Base-by-base conservation (phyloP, 495 filamentous ascomycete genomes). In the Evernia prunastri region DNA sequence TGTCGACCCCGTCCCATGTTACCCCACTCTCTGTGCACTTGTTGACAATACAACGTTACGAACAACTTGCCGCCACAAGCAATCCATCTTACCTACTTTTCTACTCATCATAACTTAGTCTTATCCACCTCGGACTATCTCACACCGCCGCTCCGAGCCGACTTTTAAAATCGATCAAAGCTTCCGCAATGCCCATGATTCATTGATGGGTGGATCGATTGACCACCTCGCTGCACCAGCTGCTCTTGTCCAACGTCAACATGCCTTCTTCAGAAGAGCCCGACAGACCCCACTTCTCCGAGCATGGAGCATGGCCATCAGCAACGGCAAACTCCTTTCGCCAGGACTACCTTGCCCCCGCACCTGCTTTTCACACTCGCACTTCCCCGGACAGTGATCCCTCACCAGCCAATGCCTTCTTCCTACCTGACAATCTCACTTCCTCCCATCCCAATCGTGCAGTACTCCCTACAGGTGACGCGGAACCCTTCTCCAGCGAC, bases 291-390 rank as follows among this genome's bases (percentile, higher is more conserved):
- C 58, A 60, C 33, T 17, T 45, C 25, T 35, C 36, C 27, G 47
- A 59, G 36, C 40, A 58, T 23, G 58, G 58, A 45, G 45, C 45
- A 15, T 71, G 67, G 67, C 67, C 69, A 20, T 65, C 62, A 29
- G 49, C 39, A 51, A 66, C 67, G 45, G 62, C 64, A 12, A 69
- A 71, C 20, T 67, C 56, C 64, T 67, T 69, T 37, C 58, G 59
- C 42, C 33, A 65, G 29, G 23, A 67, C 33, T 60, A 69, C 36
- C 39, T 69, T 29, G 53, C 61, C 23, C 58, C 66, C n/a, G 35
- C 17, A 58, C 17, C 61, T 20, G 6, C 40, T 8, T n/a, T 36
- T 42, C 42, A 45, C 37, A 49, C 45, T 33, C 39, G 36, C 31
- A 23, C 29, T 23, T 45, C 42, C 9, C 11, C 47, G n/a, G 63